These are phyloP conservation scores for Pseudogymnoascus pannorum DNA, from an alignment of 2,329 filamentous ascomycete genomes.

Conservation along the genomic window DNA sequence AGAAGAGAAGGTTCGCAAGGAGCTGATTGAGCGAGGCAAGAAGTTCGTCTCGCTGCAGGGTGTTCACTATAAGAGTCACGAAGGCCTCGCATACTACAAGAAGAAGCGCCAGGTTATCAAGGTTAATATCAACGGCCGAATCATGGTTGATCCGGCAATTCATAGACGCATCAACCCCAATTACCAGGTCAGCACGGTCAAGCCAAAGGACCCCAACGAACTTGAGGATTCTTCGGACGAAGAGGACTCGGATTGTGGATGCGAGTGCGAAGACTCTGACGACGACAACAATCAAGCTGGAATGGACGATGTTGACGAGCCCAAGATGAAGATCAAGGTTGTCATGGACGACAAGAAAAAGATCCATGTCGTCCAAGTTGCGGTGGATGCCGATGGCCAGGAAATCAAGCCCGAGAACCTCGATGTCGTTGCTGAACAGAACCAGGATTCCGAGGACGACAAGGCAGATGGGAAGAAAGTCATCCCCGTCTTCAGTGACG, in stretches of 20 bases:
- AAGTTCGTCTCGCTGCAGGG: constrained; percentile 76
- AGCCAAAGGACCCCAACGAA: constrained; percentile 61
- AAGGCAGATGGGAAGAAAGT: constrained; percentile 26
- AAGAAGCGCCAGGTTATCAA: constrained; percentile 68
- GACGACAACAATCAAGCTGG: constrained; percentile 29
- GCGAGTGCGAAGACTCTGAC: constrained; percentile 34
- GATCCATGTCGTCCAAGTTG: constrained; percentile 44
- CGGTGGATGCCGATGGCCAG: constrained; percentile 46
- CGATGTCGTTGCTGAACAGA: constrained; percentile 23
- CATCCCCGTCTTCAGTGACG: constrained; percentile 60
- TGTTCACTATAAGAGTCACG: constrained; percentile 74
- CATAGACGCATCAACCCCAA: constrained; percentile 83
- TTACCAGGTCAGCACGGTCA: constrained; percentile 68
- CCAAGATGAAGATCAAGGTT: constrained; percentile 30
- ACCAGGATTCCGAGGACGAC: constrained; percentile 21
- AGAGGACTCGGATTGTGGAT: constrained; percentile 37
- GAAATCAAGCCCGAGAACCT: constrained; percentile 44
- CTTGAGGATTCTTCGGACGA: constrained; percentile 43
- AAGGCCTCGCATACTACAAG: constrained; percentile 80
- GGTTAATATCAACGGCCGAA: constrained; percentile 76
- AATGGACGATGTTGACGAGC: constrained; percentile 23
- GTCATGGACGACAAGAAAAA: constrained; percentile 42
- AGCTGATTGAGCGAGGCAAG: constrained; percentile 73
- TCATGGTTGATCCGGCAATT: constrained; percentile 81
- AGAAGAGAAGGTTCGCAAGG: constrained; percentile 52